These are phyloP conservation scores for Xylaria venustula DNA, from an alignment of 495 filamentous ascomycete species.

Conservation along the genomic window DNA sequence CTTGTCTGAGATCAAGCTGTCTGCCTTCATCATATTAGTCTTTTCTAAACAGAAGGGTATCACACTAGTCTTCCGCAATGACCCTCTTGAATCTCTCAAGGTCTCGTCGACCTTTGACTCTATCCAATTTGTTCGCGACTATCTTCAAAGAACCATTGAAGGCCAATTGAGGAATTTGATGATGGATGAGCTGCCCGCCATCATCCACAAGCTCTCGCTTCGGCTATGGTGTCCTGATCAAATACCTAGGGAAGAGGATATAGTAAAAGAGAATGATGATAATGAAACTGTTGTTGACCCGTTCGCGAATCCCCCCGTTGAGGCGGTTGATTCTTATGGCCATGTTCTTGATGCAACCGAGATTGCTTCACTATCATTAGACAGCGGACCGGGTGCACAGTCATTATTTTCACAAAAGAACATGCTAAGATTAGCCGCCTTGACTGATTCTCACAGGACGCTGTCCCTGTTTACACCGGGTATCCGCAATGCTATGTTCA, in stretches of 20 bases:
- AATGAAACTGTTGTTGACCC: slow-evolving; percentile 65
- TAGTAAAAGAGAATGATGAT: slow-evolving; percentile 46
- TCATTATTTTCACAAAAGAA: slow-evolving; percentile 91
- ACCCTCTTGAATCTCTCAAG: slow-evolving; percentile 95
- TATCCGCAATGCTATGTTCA: slow-evolving; percentile 80
- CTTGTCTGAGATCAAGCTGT: slow-evolving; percentile 92
- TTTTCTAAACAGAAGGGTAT: slow-evolving; percentile 97
- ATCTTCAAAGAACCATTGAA: slow-evolving; percentile 95
- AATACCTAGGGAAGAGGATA: slow-evolving; percentile 54
- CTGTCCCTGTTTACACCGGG: slow-evolving; percentile 82
- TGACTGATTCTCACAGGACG: slow-evolving; percentile 81
- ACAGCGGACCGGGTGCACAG: slow-evolving; percentile 72
- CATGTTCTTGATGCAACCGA: slow-evolving; percentile 70
- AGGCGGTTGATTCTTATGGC: slow-evolving; percentile 74
- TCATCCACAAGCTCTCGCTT: slow-evolving; percentile 89
- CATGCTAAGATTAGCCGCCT: slow-evolving; percentile 68
- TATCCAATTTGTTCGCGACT: slow-evolving; percentile 96
- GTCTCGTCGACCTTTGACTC: slow-evolving; percentile 98
- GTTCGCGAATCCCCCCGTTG: slow-evolving; percentile 72
- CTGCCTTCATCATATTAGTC: slow-evolving; percentile 94
- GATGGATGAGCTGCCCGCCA: slow-evolving; percentile 96
- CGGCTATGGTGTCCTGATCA: slow-evolving; percentile 89
- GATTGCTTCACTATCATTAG: slow-evolving; percentile 71
- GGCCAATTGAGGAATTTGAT: slow-evolving; percentile 87
- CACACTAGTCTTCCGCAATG: slow-evolving; percentile 95